Conservation (phyloP, 306 rosid species). For the Sicyos baderoa region DNA sequence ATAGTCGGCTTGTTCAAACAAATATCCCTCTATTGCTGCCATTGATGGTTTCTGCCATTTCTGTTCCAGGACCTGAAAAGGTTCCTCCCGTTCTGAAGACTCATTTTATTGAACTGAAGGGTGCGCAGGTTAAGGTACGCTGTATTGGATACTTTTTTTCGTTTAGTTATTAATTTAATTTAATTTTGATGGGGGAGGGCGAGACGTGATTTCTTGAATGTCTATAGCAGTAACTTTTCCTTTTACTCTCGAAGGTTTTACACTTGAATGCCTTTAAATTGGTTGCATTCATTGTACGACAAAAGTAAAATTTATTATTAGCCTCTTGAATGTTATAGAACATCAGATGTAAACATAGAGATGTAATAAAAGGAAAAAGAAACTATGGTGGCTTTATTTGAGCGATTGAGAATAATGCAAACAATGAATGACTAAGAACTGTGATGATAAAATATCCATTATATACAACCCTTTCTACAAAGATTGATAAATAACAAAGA, state of each 20-base stretch:
- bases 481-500: too few species aligned
- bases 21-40: constrained; percentile 92
- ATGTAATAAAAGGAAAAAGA: too few species aligned
- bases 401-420: too few species aligned
- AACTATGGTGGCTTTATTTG: too few species aligned
- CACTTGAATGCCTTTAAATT: background rate
- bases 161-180: background rate
- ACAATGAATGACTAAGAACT: too few species aligned
- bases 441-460: too few species aligned
- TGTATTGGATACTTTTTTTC: background rate
- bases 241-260: background rate
- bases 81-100: constrained; percentile 71
- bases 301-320: too few species aligned
- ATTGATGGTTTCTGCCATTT: constrained; percentile 93
- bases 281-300: background rate
- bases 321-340: too few species aligned
- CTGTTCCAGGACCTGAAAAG: constrained; percentile 93
- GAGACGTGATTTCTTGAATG: background rate
- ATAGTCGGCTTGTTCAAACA: constrained; percentile 84
- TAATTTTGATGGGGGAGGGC: background rate
- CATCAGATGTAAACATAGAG: too few species aligned
- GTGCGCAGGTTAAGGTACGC: constrained; percentile 90
- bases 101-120: constrained; percentile 84
- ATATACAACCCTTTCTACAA: too few species aligned
- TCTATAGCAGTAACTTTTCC: background rate